Conservation (phyloP, 805 yeast species). For the Candida xiaguanensis region DNA sequence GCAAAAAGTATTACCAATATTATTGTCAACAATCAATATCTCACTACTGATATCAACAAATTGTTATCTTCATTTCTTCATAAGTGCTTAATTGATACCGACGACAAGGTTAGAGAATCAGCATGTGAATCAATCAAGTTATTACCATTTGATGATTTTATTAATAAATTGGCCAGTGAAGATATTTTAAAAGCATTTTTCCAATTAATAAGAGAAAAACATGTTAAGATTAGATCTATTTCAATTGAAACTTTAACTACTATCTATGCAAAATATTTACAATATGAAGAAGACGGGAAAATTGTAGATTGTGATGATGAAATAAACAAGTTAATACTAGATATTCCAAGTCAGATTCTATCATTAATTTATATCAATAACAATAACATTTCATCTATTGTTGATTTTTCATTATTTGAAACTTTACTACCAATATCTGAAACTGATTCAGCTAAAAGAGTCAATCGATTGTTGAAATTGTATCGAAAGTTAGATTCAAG, state of each 20-base stretch:
- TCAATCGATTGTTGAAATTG: slow-evolving; percentile 49
- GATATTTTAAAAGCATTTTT: slow-evolving; percentile 51
- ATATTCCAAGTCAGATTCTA: slow-evolving; percentile 65
- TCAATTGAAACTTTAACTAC: slow-evolving; percentile 54
- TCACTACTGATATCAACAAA: slow-evolving; percentile 44
- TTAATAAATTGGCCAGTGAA: slow-evolving; percentile 44
- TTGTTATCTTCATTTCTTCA: slow-evolving; percentile 48
- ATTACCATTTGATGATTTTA: slow-evolving; percentile 45
- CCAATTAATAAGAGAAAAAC: slow-evolving; percentile 70
- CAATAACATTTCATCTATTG: slow-evolving; percentile 55
- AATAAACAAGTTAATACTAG: slow-evolving; percentile 30
- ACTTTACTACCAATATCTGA: slow-evolving; percentile 54
- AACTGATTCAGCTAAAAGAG: slow-evolving; percentile 42
- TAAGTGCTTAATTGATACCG: slow-evolving; percentile 70
- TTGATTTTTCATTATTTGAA: slow-evolving; percentile 61
- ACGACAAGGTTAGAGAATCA: slow-evolving; percentile 64
- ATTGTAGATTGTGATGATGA: slow-evolving; percentile 25
- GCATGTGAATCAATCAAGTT: slow-evolving; percentile 47
- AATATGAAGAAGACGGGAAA: slow-evolving; percentile 9
- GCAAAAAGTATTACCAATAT: slow-evolving; percentile 52
- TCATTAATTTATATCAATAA: slow-evolving; percentile 74
- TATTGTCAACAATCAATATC: slow-evolving; percentile 41
- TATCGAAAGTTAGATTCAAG: slow-evolving; percentile 49
- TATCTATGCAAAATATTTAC: slow-evolving; percentile 48
- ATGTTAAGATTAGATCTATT: slow-evolving; percentile 56